A percentile compares a stretch with the other conserved stretches of the same genome.
Evolutionary conservation across 78 protist species (phyloP).

Genomic region (Dictyostelium brefeldianum): DNA sequence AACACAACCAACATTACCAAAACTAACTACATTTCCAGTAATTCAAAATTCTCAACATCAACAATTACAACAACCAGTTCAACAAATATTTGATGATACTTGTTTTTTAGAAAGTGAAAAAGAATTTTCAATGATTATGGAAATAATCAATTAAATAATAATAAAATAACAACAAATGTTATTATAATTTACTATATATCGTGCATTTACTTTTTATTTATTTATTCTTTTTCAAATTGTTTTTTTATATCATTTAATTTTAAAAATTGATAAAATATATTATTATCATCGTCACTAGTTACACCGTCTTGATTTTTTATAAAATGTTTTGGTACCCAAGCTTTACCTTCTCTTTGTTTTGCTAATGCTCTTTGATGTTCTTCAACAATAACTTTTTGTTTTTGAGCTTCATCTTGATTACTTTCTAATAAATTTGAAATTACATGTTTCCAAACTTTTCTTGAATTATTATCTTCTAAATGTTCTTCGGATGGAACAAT

Average conservation of each 20-base stretch:
- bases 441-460: constrained; percentile 61
- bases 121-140: background rate
- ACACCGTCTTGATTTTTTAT: background rate
- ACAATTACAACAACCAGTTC: background rate
- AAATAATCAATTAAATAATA: background rate
- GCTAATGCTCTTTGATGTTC: constrained; percentile 60
- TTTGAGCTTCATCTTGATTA: constrained; percentile 66
- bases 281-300: background rate
- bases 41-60: background rate
- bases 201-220: background rate
- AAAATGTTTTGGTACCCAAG: constrained; percentile 36
- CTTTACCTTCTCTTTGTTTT: constrained; percentile 49
- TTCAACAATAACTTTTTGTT: constrained; percentile 49
- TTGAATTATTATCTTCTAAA: constrained; percentile 45
- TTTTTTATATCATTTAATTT: background rate
- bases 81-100: background rate
- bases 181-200: background rate
- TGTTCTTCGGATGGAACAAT: background rate
- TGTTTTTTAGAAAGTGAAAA: background rate
- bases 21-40: background rate
- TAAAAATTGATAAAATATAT: background rate
- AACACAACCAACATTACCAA: background rate
- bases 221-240: background rate
- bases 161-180: background rate
- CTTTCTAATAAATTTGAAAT: constrained; percentile 10